Base-by-base conservation (phyloP, 1,284 basidiomycete species). In the Spongispora temasekensis region DNA sequence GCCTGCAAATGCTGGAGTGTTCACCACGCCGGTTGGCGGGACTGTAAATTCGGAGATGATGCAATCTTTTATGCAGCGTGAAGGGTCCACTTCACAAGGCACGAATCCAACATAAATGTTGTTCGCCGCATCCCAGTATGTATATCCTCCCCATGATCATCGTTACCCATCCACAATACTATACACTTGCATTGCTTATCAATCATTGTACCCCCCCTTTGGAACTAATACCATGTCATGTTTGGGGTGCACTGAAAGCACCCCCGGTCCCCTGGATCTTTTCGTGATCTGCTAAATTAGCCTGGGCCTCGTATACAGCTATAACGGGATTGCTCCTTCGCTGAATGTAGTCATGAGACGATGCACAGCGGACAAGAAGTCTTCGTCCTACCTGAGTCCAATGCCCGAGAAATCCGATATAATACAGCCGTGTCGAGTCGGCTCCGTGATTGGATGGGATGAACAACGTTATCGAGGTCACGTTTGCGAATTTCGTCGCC, bases 281-380 rank as follows among this genome's bases (percentile, higher is more conserved):
- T 63, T 87, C 78, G 65, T 93, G 92, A 68, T 94, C 91, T 2
- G 90, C 90, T 31, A 88, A 76, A 64, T 91, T 93, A 8, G 91
- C 88, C 67, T 89, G 88, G 0, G 90, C 76, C 72, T 94, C 91
- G 67, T 94, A 94, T 9, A 93, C 87, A 0, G 90, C 86, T 57
- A 93, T 81, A 35, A 90, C 78, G 2, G 91, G 88, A 63, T 86
- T 82, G 34, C 78, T 77, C 71, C 87, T 91, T 54, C 85, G 82
- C 89, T 92, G 51, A 31, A 58, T 17, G 12, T 27, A 56, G 53
- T 32, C 5, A 60, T 56, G 40, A 61, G 42, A 48, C 23, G 25
- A 46, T 50, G 42, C 15, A 40, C 23, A 15, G 21, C 17, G 27
- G 25, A 27, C 28, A 34, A 15, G n/a, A 40, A 23, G n/a, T 13